A percentile compares a stretch with the other conserved stretches of the same genome.
Conservation (phyloP, 352 stramenopile genomes). For the Globisporangium nodosum region DNA sequence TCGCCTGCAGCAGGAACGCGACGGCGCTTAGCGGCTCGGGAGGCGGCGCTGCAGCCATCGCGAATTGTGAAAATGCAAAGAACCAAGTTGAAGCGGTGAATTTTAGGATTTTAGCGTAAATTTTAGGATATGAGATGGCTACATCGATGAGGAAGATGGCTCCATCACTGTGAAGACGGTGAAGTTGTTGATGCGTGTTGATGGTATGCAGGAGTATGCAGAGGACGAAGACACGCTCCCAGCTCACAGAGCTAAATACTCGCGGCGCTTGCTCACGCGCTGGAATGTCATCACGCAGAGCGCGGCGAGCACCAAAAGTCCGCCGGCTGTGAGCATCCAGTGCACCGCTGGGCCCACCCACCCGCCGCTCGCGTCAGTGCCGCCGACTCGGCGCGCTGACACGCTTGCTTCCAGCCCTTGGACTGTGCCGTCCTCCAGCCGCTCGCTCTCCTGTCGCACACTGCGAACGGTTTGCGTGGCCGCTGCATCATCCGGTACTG, state of each 20-base stretch:
- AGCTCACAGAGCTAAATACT: conserved; percentile 12
- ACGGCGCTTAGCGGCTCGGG: conserved; percentile 17
- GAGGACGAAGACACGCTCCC: neutral
- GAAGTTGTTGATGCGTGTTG: no score
- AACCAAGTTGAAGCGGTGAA: neutral
- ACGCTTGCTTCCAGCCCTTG: neutral
- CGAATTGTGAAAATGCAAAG: neutral
- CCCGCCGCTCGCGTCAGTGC: neutral
- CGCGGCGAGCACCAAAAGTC: conserved; percentile 8
- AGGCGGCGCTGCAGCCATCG: neutral
- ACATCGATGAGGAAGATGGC: no score
- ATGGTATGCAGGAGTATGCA: neutral
- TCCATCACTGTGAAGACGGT: no score
- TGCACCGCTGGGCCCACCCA: neutral
- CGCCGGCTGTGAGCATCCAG: conserved; percentile 10
- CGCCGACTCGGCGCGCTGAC: neutral
- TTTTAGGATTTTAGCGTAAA: neutral
- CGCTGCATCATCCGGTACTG: neutral
- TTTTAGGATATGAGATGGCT: neutral
- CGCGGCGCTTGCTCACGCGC: conserved; percentile 15
- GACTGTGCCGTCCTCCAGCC: neutral
- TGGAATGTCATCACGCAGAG: conserved; percentile 12
- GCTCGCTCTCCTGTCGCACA: neutral
- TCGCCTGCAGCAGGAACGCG: conserved; percentile 48
- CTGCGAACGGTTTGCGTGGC: neutral